Conservation (phyloP, 345 rosid species). For the Clarkia xantiana region DNA sequence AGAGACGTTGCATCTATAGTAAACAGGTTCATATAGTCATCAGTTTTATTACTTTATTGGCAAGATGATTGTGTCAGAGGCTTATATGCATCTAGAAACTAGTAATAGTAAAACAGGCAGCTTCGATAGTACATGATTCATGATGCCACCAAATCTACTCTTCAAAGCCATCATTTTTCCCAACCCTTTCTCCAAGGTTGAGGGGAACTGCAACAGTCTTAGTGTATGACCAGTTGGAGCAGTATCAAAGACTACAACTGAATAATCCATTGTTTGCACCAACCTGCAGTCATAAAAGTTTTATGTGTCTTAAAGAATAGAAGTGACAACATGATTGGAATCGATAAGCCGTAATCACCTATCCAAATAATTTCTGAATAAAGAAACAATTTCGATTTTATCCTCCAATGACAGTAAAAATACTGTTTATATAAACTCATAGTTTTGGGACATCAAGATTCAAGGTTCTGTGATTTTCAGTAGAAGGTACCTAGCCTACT, state of each 20-base stretch:
- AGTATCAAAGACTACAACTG: conserved; percentile 84
- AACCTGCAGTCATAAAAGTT: conserved; percentile 26
- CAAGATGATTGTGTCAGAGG: neutral
- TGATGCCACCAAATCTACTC: conserved; percentile 83
- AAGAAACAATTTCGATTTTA: too few relatives aligned
- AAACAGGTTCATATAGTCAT: neutral
- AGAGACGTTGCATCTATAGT: conserved; percentile 66
- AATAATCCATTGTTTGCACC: conserved; percentile 98
- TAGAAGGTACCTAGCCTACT: conserved; percentile 1
- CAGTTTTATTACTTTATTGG: neutral
- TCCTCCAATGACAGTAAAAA: too few relatives aligned
- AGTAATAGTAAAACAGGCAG: too few relatives aligned
- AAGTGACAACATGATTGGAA: too few relatives aligned
- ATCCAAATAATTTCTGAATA: too few relatives aligned
- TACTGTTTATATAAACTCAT: too few relatives aligned
- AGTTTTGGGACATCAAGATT: too few relatives aligned
- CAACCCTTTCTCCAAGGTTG: conserved; percentile 92
- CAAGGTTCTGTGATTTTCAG: too few relatives aligned
- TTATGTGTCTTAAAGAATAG: neutral
- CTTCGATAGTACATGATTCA: conserved; percentile 26
- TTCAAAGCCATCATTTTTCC: conserved; percentile 80
- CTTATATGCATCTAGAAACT: too few relatives aligned
- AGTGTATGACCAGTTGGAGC: conserved; percentile 99
- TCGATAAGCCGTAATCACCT: too few relatives aligned
- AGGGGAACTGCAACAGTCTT: conserved; percentile 79